Evolutionary conservation across 2,329 filamentous ascomycete species (phyloP), one percentile per base, ranked within the genome.

Genomic region (Leptographium lundbergii): DNA sequence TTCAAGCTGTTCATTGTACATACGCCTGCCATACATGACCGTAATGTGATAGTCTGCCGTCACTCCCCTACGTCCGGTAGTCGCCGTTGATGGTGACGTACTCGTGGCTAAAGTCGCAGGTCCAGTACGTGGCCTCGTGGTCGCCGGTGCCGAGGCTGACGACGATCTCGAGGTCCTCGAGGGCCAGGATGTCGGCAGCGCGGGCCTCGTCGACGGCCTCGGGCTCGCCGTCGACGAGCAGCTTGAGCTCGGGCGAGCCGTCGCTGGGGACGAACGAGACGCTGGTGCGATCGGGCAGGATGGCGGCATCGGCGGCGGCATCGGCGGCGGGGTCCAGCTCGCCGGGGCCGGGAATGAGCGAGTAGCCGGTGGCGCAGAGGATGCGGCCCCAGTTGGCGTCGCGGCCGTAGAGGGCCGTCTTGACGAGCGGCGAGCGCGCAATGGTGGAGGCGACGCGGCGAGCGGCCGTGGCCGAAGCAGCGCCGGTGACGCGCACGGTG

Each of bases 311-410:
- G 39, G 36, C 24, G 27, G 51, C 27, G 14, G 48, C 48, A 36
- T 54, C 45, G 45, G 25, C 24, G 32, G 51, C 27, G 14, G 50
- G 27, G 1, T 78, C 81, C 47, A 75, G 73, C 65, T 77, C 71
- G 1, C 79, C 81, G 0, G 81, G 82, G 64, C 82, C 80, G 2
- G 79, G 81, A 62, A 86, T 77, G 54, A 84, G 74, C 17, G 83
- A 77, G 70, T 97, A 97, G 3, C 94, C 94, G 5, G 91, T 91
- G 0, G 94, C 92, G 71, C 94, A 97, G 32, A 97, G 80, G 63
- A 99, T 95, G 58, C 94, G 90, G 39, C 94, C 94, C 94, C 94
- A 99, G 77, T 99, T 99, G 22, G 94, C 94, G 70, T 99, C 94
- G 71, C 91, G 90, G 64, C 94, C 94, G 72, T 99, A 99, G 48